Evolutionary conservation across 139 green algal genomes (phyloP).

Genomic region (Spirogloea muscicola): DNA sequence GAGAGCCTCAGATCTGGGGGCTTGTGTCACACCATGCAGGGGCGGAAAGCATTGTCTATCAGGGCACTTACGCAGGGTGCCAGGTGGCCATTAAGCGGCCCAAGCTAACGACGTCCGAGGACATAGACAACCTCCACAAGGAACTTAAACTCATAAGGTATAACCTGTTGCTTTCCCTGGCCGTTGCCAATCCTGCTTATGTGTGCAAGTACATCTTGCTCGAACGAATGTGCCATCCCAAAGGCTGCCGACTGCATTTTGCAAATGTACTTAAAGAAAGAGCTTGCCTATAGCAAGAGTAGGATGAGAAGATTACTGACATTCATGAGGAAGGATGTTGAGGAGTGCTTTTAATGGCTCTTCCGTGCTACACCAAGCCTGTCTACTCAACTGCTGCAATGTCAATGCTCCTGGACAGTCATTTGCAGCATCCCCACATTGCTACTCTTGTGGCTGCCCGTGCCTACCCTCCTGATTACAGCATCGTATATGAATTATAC

Average conservation of each 20-base stretch:
- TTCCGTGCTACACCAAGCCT: too few relatives aligned
- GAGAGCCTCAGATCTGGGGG: neutral
- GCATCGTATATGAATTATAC: conserved; percentile 14
- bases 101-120: conserved; percentile 16
- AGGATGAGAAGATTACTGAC: neutral
- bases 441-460: conserved; percentile 19
- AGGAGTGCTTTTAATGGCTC: neutral
- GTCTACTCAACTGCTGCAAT: too few relatives aligned
- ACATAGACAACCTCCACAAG: conserved; percentile 45
- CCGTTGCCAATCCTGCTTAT: neutral
- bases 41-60: conserved; percentile 37
- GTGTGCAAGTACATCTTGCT: neutral
- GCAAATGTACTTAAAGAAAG: neutral
- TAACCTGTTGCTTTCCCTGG: neutral
- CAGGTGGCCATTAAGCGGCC: conserved; percentile 34
- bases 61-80: neutral
- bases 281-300: neutral
- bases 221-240: too few relatives aligned
- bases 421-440: conserved; percentile 34
- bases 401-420: conserved; percentile 1
- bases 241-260: too few relatives aligned
- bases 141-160: conserved; percentile 36
- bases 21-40: conserved; percentile 12
- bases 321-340: neutral
- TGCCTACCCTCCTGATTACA: conserved; percentile 39